Evolutionary conservation across 1,284 basidiomycete species (phyloP), one percentile per base, ranked within the genome.

Genomic region (Lignosus rhinocerotis): DNA sequence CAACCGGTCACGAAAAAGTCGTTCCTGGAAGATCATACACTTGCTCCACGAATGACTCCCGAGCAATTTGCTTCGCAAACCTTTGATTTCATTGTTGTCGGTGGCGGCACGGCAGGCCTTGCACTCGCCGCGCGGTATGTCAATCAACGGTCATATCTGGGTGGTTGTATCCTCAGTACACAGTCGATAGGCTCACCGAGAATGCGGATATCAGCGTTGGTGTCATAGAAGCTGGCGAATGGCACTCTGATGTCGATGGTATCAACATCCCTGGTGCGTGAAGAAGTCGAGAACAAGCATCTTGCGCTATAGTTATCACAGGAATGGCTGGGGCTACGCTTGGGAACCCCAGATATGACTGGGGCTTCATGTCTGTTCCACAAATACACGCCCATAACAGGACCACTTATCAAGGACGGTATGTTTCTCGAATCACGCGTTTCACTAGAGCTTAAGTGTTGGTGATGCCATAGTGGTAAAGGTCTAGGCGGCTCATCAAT

Each of bases 141-240:
- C 14, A 21, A 1, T 11, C 25, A 19, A n/a, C 32, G 1, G 11
- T 21, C 32, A 6, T 5, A 6, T 8, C 16, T 16, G 25, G 9
- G 1, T 50, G 6, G 12, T 17, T 2, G 41, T 3, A 6, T n/a
- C 31, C 11, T 8, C 10, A 17, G 19, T 47, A 33, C 38, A 19
- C 19, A 17, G n/a, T 9, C 6, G 16, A 16, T 21, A 59, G 60
- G 12, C 70, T 85, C 16, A 70, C 73, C 0, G 80, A 81, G 52
- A 76, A 83, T 57, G 66, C 75, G 0, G 59, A 64, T 30, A 67
- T 70, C 31, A 71, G 72, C 7, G 73, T 75, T 16, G 62, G 71
- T 41, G 69, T 76, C 42, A 50, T 67, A 70, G 42, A 66, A 68
- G 60, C 72, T 14, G 74, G 74, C 4, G 53, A 63, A 19, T 66